phyloP scores from a whole-genome alignment of 768 basidiomycete genomes.

The Naematelia encephala region DNA sequence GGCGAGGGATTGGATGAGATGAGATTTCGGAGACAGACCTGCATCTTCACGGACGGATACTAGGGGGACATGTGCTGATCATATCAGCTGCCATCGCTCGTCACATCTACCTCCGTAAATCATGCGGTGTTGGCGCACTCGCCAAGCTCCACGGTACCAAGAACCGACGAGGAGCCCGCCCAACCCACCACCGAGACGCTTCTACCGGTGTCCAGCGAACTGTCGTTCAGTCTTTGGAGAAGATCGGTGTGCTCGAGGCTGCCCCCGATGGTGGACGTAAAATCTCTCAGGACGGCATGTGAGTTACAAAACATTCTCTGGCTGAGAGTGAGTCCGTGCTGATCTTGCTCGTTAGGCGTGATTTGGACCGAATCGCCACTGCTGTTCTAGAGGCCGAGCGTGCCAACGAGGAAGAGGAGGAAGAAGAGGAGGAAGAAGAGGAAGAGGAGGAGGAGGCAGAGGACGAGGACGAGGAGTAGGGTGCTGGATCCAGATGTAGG shows the following conservation, averaged over 20 bases:
- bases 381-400: slow-evolving; percentile 52
- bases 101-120: slow-evolving; percentile 99
- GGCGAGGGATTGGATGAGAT: background rate
- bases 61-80: background rate
- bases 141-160: slow-evolving; percentile 95
- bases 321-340: background rate
- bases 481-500: background rate
- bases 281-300: slow-evolving; percentile 92
- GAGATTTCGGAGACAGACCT: background rate
- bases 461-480: slow-evolving; percentile 6
- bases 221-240: slow-evolving; percentile 94
- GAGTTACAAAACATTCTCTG: slow-evolving; percentile 22
- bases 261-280: slow-evolving; percentile 89
- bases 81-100: slow-evolving; percentile 86
- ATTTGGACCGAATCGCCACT: slow-evolving; percentile 61
- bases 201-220: slow-evolving; percentile 89
- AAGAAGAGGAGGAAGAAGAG: slow-evolving; percentile 43
- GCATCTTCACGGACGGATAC: too few relatives aligned
- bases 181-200: slow-evolving; percentile 84
- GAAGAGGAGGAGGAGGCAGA: slow-evolving; percentile 40
- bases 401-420: slow-evolving; percentile 49
- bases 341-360: slow-evolving; percentile 55
- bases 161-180: slow-evolving; percentile 93
- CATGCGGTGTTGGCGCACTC: slow-evolving; percentile 75
- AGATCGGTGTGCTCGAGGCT: slow-evolving; percentile 96